Evolutionary conservation across 2,329 filamentous ascomycete genomes (phyloP).

Genomic region (Aspergillus ustus): DNA sequence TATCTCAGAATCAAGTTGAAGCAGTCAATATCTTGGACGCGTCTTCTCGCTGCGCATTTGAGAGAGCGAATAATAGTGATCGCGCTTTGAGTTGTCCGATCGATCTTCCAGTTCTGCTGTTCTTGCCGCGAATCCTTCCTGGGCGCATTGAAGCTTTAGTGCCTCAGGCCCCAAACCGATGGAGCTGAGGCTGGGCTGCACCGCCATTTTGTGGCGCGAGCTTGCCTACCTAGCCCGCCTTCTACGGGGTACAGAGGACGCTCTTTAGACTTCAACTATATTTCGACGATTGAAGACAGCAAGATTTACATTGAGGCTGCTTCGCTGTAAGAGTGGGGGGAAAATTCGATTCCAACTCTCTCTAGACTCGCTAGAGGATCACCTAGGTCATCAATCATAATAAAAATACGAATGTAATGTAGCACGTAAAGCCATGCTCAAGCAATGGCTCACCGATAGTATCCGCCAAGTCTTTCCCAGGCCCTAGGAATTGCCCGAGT

Average conservation of each 20-base stretch:
- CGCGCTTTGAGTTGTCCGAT: constrained; percentile 2
- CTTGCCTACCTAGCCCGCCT: neutral
- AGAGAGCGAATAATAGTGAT: constrained; percentile 8
- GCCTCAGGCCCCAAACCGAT: constrained; percentile 18
- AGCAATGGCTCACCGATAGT: neutral
- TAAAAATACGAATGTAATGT: constrained; percentile 20
- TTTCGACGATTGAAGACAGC: too few species aligned
- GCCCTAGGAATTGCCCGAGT: constrained; percentile 8
- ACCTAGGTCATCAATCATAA: constrained; percentile 18
- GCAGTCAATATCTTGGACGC: constrained; percentile 2
- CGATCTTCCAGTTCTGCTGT: constrained; percentile 23
- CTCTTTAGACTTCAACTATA: neutral
- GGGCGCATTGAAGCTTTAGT: constrained; percentile 15
- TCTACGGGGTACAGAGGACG: neutral
- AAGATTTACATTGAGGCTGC: neutral
- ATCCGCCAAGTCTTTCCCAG: neutral
- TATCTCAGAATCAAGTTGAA: constrained; percentile 13
- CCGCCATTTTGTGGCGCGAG: constrained; percentile 31
- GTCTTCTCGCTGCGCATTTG: constrained; percentile 11
- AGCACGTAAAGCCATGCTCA: neutral
- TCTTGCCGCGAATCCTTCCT: constrained; percentile 21
- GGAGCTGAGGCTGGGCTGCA: constrained; percentile 30
- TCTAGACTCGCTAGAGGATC: constrained; percentile 2
- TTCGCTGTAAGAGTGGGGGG: neutral
- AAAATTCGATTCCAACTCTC: constrained; percentile 7